Evolutionary conservation across 352 stramenopile genomes (phyloP).

Genomic region (Phytophthora ohioensis): DNA sequence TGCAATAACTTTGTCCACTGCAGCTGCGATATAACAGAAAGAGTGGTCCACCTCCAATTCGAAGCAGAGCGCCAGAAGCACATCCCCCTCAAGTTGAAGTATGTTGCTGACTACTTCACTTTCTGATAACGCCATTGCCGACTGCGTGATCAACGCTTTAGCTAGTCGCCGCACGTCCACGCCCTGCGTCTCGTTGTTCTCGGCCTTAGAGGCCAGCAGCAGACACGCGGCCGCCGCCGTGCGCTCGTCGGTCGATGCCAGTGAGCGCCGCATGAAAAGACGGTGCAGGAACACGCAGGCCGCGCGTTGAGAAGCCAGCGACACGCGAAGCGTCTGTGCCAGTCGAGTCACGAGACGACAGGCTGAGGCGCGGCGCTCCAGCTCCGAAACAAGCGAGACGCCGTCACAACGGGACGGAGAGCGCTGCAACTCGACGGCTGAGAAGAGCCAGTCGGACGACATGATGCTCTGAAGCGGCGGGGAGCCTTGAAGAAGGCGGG

Average conservation of each 20-base stretch:
- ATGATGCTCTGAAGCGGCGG: slow-evolving; percentile 14
- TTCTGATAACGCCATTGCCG: slow-evolving; percentile 7
- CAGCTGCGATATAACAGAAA: slow-evolving; percentile 51
- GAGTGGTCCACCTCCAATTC: slow-evolving; percentile 58
- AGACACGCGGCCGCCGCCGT: slow-evolving; percentile 49
- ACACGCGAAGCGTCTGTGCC: slow-evolving; percentile 36
- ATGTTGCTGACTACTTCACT: slow-evolving; percentile 15
- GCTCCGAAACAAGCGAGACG: slow-evolving; percentile 38
- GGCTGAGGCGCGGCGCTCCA: slow-evolving; percentile 35
- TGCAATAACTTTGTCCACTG: slow-evolving; percentile 47
- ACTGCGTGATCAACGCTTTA: slow-evolving; percentile 18
- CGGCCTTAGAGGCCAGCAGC: slow-evolving; percentile 57
- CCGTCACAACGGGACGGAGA: slow-evolving; percentile 47
- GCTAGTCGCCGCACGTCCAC: slow-evolving; percentile 41
- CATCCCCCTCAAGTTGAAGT: slow-evolving; percentile 46
- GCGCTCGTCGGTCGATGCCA: slow-evolving; percentile 41
- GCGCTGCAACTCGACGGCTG: slow-evolving; percentile 36
- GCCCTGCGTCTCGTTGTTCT: slow-evolving; percentile 46
- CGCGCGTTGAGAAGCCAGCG: slow-evolving; percentile 46
- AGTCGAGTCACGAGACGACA: slow-evolving; percentile 50
- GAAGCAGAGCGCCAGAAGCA: slow-evolving; percentile 56
- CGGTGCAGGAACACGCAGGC: slow-evolving; percentile 62
- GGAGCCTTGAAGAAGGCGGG: slow-evolving; percentile 12
- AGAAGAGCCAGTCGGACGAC: slow-evolving; percentile 52
- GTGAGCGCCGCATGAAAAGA: slow-evolving; percentile 54